Base-by-base conservation (phyloP, 257 asterid genomes). In the Gynochthodes officinalis region DNA sequence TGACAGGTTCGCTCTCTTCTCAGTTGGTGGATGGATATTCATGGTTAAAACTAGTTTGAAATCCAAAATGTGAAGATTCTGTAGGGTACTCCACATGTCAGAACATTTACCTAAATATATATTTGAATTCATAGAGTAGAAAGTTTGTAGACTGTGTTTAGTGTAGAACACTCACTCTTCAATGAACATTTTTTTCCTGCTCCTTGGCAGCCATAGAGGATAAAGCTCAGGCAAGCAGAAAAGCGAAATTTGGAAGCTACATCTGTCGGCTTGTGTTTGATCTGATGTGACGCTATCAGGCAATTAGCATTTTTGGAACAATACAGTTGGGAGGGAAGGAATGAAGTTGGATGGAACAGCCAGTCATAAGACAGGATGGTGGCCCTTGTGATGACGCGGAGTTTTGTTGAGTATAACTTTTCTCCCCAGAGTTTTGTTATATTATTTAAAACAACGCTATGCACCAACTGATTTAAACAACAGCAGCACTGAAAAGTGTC, bases 221-320 rank as follows among this genome's bases (percentile, higher is more conserved):
- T 37, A 30, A 32, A 25, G 7, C 15, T 48, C 37, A 16, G 0
- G 65, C 71, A 18, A 64, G 55, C 77, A 10, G 65, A 18, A 21
- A 62, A 52, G 70, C 57, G 23, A 13, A 14, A 46, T 68, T 40
- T 39, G 37, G 64, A 64, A 64, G 71, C 71, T 39, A 25, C 64
- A 4, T 23, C 42, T 59, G 69, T 69, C 28, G 10, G 70, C 35
- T 8, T 44, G 37, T 66, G 5, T 43, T 39, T 64, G 69, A 33
- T 48, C 39, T 12, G 27, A 44, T 23, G 14, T 19, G 16, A 28
- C 44, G 35, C 8, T 27, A 30, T 19, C 59, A 27, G 18, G 9
- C 57, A 18, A 68, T 4, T 15, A 53, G 13, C 11, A 11, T n/a
- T 27, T 72, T 59, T 46, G 70, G 63, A 61, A 67, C 59, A 44